Evolutionary conservation across 108 stramenopile genomes (phyloP).

Genomic region (Aureococcus anophagefferens): DNA sequence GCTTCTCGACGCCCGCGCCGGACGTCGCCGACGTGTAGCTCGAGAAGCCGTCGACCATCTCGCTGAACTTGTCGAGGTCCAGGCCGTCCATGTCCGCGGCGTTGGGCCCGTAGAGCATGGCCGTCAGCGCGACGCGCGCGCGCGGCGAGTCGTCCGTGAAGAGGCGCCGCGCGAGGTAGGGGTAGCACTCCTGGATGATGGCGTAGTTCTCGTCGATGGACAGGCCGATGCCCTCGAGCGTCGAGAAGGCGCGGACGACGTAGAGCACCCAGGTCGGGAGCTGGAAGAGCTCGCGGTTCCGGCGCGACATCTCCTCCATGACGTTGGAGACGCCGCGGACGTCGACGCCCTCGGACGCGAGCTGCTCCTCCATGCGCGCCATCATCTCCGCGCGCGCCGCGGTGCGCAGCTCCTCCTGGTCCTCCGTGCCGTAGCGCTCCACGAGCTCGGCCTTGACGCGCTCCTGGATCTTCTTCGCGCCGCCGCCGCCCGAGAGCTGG

Average conservation of each 20-base stretch:
- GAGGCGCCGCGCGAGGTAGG: slow-evolving; percentile 64
- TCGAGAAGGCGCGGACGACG: slow-evolving; percentile 66
- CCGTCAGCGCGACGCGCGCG: slow-evolving; percentile 59
- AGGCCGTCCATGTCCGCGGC: slow-evolving; percentile 15
- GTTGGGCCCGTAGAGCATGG: slow-evolving; percentile 62
- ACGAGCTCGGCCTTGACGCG: slow-evolving; percentile 60
- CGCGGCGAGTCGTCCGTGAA: slow-evolving; percentile 74
- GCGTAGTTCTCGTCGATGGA: slow-evolving; percentile 69
- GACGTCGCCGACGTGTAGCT: slow-evolving; percentile 62
- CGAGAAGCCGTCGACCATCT: slow-evolving; percentile 70
- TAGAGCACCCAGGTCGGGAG: slow-evolving; percentile 69
- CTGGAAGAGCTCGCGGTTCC: slow-evolving; percentile 62
- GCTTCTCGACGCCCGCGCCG: neutral
- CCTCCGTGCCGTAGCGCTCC: slow-evolving; percentile 53
- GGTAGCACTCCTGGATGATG: slow-evolving; percentile 78
- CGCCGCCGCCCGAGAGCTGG: slow-evolving; percentile 56
- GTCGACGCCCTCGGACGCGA: slow-evolving; percentile 59
- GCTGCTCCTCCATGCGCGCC: slow-evolving; percentile 55
- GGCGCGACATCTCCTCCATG: slow-evolving; percentile 64
- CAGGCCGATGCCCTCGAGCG: slow-evolving; percentile 74
- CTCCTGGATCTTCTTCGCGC: slow-evolving; percentile 66
- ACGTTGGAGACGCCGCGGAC: slow-evolving; percentile 64
- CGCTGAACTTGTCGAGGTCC: slow-evolving; percentile 34
- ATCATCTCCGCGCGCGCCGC: slow-evolving; percentile 60
- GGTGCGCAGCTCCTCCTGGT: slow-evolving; percentile 46